phyloP scores from a whole-genome alignment of 495 filamentous ascomycete genomes.

The Trichocladium antarcticum region DNA sequence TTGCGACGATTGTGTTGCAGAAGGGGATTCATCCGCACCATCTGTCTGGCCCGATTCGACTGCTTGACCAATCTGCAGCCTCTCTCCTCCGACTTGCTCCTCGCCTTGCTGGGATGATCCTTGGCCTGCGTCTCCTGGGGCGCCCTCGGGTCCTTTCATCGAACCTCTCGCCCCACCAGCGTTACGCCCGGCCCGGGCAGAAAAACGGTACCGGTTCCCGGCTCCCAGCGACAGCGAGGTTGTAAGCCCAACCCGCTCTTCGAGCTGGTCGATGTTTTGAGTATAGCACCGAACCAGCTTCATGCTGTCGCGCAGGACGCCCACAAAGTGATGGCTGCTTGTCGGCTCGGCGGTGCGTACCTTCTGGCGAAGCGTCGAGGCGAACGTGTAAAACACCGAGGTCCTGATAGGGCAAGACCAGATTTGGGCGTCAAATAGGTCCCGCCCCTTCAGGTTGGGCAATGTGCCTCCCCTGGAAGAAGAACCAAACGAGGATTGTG shows the following conservation, averaged over 20 bases:
- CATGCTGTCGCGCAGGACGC: slow-evolving; percentile 47
- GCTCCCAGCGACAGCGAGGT: slow-evolving; percentile 43
- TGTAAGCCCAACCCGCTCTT: slow-evolving; percentile 51
- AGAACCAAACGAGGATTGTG: slow-evolving; percentile 30
- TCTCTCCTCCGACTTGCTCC: background rate
- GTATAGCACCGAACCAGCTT: slow-evolving; percentile 57
- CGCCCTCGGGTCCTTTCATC: slow-evolving; percentile 8
- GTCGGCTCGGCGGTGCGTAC: slow-evolving; percentile 47
- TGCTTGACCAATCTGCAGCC: background rate
- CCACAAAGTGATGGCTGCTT: slow-evolving; percentile 49
- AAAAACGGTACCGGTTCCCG: slow-evolving; percentile 44
- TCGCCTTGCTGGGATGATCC: background rate
- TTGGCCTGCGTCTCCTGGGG: slow-evolving; percentile 29
- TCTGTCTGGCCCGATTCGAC: background rate
- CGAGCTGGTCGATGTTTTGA: slow-evolving; percentile 61
- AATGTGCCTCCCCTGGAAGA: slow-evolving; percentile 25
- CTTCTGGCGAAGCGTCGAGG: slow-evolving; percentile 48
- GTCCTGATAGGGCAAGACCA: slow-evolving; percentile 54
- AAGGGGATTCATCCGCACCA: background rate
- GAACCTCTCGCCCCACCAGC: slow-evolving; percentile 1
- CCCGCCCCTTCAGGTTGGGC: slow-evolving; percentile 51
- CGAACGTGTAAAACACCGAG: slow-evolving; percentile 56
- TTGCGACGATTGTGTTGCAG: background rate
- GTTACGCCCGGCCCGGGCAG: slow-evolving; percentile 15
- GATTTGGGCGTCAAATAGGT: slow-evolving; percentile 55